Conservation (phyloP, 345 rosid genomes). For the Clausena lansium region DNA sequence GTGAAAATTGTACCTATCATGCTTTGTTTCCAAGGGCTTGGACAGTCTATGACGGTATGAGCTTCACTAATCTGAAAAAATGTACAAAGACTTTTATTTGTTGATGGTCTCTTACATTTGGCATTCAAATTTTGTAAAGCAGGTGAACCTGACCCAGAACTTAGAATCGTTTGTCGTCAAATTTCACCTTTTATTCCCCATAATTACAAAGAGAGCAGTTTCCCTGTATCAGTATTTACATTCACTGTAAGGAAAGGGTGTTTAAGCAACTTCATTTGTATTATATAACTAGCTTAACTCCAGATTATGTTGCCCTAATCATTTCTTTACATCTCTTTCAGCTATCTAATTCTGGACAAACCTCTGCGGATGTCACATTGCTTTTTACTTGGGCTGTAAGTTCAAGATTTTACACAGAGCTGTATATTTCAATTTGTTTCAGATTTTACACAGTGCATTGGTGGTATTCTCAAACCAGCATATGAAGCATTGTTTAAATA, state of each 20-base stretch:
- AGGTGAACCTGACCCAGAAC: slow-evolving; percentile 95
- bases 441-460: neutral
- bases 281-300: neutral
- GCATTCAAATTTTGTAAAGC: slow-evolving; percentile 17
- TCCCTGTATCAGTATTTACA: slow-evolving; percentile 80
- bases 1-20: slow-evolving; percentile 79
- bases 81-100: neutral
- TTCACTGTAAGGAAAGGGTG: slow-evolving; percentile 54
- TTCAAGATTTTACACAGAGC: neutral
- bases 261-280: neutral
- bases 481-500: neutral
- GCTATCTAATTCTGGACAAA: slow-evolving; percentile 66
- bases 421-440: neutral
- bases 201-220: slow-evolving; percentile 91
- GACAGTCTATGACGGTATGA: slow-evolving; percentile 87
- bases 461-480: neutral
- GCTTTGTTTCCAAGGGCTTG: slow-evolving; percentile 96
- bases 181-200: slow-evolving; percentile 91
- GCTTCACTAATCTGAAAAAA: neutral
- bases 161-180: slow-evolving; percentile 82
- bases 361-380: slow-evolving; percentile 61
- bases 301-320: neutral
- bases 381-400: slow-evolving; percentile 94
- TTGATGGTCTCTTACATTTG: neutral
- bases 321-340: slow-evolving; percentile 28